Base-by-base conservation (phyloP, 176 grass and related monocot species). In the Triticum turgidum region DNA sequence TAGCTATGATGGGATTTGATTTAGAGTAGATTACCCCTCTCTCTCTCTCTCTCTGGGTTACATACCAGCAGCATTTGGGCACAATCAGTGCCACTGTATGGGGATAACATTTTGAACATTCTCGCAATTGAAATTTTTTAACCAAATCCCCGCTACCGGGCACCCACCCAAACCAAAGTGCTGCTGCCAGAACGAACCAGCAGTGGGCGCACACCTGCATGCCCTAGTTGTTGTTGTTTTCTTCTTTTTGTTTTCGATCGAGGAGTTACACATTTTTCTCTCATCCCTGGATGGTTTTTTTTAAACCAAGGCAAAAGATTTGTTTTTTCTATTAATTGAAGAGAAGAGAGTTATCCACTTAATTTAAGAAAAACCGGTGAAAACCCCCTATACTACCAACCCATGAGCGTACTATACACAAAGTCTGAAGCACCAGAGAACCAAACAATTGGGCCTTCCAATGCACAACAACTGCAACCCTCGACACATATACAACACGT, bases 141-240 rank as follows among this genome's bases (percentile, higher is more conserved):
- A 42, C 72, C 12, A 65, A 56, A 39, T 61, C 20, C 82, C 29
- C 25, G 38, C 34, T 67, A 42, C 79, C 42, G 58, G 76, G 17
- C 67, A 85, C 73, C 80, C 89, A 80, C 80, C 58, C 58, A 79
- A 90, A 90, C 45, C 45, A 49, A 49, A 49, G 74, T 83, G 80
- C 80, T 87, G 58, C 74, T 6, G 56, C 65, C 73, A 45, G 80
- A 77, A 77, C 29, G 83, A 79, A 86, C 79, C 54, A 65, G 79
- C 11, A 56, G 24, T 65, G 59, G 70, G 82, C 81, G 56, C 66
- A 66, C 54, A 74, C 67, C 73, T 79, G 65, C 78, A 56, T 65
- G 78, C 25, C 47, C 64, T 77, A 85, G 18, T 34, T 37, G 1
- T 39, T 39, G 38, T 39, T 39, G 1, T 41, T 41, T 41, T 41